Base-by-base conservation (phyloP, 1,139 yeast genomes). In the Protomyces macrosporus region DNA sequence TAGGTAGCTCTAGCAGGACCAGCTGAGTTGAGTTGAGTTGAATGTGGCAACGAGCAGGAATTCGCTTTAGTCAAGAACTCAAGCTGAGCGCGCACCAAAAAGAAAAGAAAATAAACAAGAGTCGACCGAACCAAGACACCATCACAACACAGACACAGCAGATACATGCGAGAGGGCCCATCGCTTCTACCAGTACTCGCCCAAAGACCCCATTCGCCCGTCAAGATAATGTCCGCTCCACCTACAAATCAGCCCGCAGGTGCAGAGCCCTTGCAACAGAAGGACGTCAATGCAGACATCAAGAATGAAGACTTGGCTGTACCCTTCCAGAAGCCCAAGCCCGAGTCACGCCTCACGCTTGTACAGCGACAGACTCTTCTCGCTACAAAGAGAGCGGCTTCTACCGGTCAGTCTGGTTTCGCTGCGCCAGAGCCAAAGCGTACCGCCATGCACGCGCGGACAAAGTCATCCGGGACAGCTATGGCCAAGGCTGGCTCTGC, bases 301-400 rank as follows among this genome's bases (percentile, higher is more conserved):
- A 48, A 52, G 56, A 16, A 55, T 4, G 23, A 23, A 23, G 36
- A 33, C 30, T 51, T 40, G 54, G 39, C 62, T 30, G 62, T 56
- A n/a, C 62, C 62, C 6, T 40, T 52, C 53, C n/a, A 14, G 40
- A 50, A 48, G 39, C 60, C 55, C n/a, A 57, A 50, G 50, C 62
- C 62, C 1, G 56, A 58, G 55, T 51, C 62, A n/a, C 55, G 62
- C 9, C 53, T 30, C 36, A 52, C 54, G 5, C 16, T 58, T 4
- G 52, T 51, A 14, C 50, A 58, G 30, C 39, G 56, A 30, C 51
- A 39, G 12, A 30, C 23, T 3, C 48, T 16, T 14, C 48, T 30
- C 5, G 7, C 48, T 4, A 9, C 32, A 16, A 42, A 42, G 32
- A 23, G 48, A 5, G 48, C 48, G n/a, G 48, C 32, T 3, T 10